Conservation (phyloP, 176 grass and related monocot genomes). For the Luzula sylvatica region DNA sequence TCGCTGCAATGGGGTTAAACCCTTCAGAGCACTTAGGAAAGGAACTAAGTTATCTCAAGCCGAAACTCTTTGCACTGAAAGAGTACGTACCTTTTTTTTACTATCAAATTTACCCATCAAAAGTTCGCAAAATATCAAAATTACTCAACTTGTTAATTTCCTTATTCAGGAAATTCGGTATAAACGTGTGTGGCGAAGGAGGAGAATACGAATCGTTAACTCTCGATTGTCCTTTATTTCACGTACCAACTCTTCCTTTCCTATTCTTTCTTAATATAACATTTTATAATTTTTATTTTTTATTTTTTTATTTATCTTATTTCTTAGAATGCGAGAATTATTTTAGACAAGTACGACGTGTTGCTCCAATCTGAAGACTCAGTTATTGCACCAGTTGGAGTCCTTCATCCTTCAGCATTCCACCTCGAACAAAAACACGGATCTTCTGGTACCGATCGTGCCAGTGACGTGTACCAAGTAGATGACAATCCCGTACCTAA, state of each 20-base stretch:
- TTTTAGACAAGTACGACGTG: conserved; percentile 71
- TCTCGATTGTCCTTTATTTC: conserved; percentile 94
- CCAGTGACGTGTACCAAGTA: conserved; percentile 40
- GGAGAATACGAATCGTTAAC: conserved; percentile 99
- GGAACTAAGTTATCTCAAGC: conserved; percentile 60
- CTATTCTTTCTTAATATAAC: background rate
- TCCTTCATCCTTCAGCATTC: conserved; percentile 78
- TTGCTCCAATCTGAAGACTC: conserved; percentile 67
- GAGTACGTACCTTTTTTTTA: conserved; percentile 59
- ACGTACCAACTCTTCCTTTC: conserved; percentile 39
- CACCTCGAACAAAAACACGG: conserved; percentile 53
- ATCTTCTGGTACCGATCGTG: conserved; percentile 20
- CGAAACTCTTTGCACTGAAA: conserved; percentile 60
- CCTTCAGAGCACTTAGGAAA: conserved; percentile 82
- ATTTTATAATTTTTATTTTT: background rate
- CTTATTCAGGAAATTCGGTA: conserved; percentile 71
- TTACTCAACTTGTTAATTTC: conserved; percentile 4
- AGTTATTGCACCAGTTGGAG: conserved; percentile 69
- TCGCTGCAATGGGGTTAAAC: conserved; percentile 69
- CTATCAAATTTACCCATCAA: too few relatives aligned
- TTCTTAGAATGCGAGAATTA: conserved; percentile 79
- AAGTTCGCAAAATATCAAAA: conserved; percentile 1
- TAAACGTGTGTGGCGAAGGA: conserved; percentile 97
- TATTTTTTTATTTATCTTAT: conserved; percentile 21
- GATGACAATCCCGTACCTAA: conserved; percentile 22